A percentile compares a stretch with the other conserved stretches of the same genome.
phyloP scores from a whole-genome alignment of 2,329 filamentous ascomycete species.

The Botrytis porri region DNA sequence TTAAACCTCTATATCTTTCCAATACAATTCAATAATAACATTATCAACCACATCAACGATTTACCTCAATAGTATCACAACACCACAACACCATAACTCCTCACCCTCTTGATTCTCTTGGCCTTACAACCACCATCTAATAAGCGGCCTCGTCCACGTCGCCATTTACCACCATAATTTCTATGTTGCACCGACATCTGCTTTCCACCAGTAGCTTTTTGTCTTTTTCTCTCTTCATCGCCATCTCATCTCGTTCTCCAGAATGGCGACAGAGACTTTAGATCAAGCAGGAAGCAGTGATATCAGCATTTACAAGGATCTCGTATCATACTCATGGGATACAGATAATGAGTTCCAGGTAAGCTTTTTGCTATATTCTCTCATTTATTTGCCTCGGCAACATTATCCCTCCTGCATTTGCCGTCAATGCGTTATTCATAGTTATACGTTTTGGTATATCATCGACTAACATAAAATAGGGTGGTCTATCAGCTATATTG shows the following conservation, averaged over 20 bases:
- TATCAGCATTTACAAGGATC: constrained; percentile 52
- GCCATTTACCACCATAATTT: background rate
- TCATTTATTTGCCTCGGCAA: constrained; percentile 26
- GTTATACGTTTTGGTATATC: background rate
- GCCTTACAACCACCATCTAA: background rate
- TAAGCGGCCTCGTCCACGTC: background rate
- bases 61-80: background rate
- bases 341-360: constrained; percentile 67
- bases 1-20: background rate
- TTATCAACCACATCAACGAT: background rate
- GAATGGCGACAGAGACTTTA: background rate
- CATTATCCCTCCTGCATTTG: background rate
- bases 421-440: background rate
- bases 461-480: constrained; percentile 38
- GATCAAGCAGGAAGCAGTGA: background rate
- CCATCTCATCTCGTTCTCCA: background rate
- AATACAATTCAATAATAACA: background rate
- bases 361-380: constrained; percentile 19
- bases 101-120: background rate
- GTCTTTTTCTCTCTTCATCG: background rate
- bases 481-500: constrained; percentile 62
- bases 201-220: background rate
- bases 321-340: constrained; percentile 66
- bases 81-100: background rate
- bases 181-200: no score